Evolutionary conservation across 768 basidiomycete genomes (phyloP).

Genomic region (Boletus patriciae): DNA sequence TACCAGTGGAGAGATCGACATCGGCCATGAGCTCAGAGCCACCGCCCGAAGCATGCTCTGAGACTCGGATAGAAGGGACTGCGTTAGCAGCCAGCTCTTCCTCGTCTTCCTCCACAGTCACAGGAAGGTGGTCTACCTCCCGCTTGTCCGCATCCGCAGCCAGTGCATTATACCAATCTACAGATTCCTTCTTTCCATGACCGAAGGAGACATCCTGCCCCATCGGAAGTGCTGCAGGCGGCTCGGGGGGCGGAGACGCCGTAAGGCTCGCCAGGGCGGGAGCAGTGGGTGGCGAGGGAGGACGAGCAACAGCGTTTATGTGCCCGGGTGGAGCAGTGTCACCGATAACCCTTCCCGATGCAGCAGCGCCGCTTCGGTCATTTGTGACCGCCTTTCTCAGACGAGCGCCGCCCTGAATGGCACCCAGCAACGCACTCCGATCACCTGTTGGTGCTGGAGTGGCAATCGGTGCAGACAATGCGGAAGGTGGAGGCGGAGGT

Average conservation of each 20-base stretch:
- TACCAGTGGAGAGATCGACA: slow-evolving; percentile 67
- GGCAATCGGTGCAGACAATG: slow-evolving; percentile 32
- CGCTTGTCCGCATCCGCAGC: slow-evolving; percentile 64
- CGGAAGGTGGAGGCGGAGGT: slow-evolving; percentile 39
- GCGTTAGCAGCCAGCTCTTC: slow-evolving; percentile 42
- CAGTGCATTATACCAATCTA: slow-evolving; percentile 89
- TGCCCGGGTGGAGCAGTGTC: slow-evolving; percentile 70
- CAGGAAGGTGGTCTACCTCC: slow-evolving; percentile 43
- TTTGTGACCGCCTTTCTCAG: slow-evolving; percentile 77
- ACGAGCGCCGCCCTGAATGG: slow-evolving; percentile 75
- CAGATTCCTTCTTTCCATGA: slow-evolving; percentile 66
- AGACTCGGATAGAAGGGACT: slow-evolving; percentile 56
- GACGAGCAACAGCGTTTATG: slow-evolving; percentile 50
- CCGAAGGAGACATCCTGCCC: slow-evolving; percentile 18
- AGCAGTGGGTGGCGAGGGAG: slow-evolving; percentile 31
- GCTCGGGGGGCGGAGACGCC: slow-evolving; percentile 24
- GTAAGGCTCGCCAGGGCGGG: neutral
- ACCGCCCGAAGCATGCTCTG: slow-evolving; percentile 43
- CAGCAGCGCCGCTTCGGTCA: slow-evolving; percentile 71
- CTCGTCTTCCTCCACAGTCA: slow-evolving; percentile 63
- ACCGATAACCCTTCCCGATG: slow-evolving; percentile 72
- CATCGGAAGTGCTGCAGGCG: slow-evolving; percentile 16
- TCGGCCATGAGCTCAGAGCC: slow-evolving; percentile 62
- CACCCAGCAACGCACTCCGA: slow-evolving; percentile 64
- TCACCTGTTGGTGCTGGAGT: slow-evolving; percentile 49